phyloP scores from a whole-genome alignment of 2,329 filamentous ascomycete genomes.

The Acrocalymma vagum region DNA sequence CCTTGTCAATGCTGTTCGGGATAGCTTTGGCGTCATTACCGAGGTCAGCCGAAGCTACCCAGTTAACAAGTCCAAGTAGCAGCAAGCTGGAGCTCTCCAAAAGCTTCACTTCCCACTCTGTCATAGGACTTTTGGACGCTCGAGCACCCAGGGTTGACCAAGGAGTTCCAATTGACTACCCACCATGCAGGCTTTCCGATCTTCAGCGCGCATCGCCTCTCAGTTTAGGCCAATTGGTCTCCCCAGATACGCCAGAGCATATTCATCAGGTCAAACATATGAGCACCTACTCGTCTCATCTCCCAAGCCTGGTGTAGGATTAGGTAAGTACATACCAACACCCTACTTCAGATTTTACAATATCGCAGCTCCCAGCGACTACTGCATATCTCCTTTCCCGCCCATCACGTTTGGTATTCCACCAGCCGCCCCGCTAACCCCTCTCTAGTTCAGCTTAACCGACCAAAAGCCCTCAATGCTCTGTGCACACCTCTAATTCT shows the following conservation, averaged over 20 bases:
- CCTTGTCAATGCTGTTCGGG: too few relatives aligned
- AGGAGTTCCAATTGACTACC: slow-evolving; percentile 13
- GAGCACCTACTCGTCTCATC: slow-evolving; percentile 84
- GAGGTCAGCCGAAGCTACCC: slow-evolving; percentile 39
- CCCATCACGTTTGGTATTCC: not conserved
- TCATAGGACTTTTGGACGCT: too few relatives aligned
- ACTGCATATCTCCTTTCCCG: not conserved
- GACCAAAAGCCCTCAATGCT: slow-evolving; percentile 94
- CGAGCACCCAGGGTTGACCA: slow-evolving; percentile 1
- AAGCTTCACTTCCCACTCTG: slow-evolving; percentile 4
- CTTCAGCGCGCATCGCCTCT: slow-evolving; percentile 68
- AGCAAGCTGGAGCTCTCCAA: slow-evolving; percentile 3
- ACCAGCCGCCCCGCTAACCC: slow-evolving; percentile 15
- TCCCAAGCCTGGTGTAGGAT: slow-evolving; percentile 87
- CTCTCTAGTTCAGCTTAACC: slow-evolving; percentile 82
- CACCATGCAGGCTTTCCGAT: slow-evolving; percentile 61
- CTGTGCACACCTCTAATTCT: slow-evolving; percentile 88
- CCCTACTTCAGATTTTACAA: not conserved
- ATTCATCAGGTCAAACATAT: slow-evolving; percentile 64
- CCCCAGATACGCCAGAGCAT: slow-evolving; percentile 63
- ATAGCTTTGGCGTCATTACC: slow-evolving; percentile 28
- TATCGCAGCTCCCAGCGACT: too few relatives aligned
- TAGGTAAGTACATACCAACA: slow-evolving; percentile 66
- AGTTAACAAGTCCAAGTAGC: too few relatives aligned
- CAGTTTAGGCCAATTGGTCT: slow-evolving; percentile 65